These are phyloP conservation scores for Datura wrightii DNA, from an alignment of 257 asterid species.

Conservation along the genomic window DNA sequence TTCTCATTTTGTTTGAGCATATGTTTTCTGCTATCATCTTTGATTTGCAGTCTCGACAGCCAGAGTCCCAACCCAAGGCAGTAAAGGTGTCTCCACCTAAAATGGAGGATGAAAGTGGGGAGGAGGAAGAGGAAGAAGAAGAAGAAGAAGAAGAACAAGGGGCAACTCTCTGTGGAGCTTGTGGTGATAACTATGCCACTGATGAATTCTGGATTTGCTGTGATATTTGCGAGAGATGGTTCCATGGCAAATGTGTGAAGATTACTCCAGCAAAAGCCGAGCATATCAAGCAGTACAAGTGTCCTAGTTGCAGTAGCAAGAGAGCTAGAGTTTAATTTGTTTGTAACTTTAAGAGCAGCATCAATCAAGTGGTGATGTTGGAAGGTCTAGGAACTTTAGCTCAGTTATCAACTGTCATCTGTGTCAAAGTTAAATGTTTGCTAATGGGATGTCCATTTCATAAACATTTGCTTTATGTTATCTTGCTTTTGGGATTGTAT, in stretches of 20 bases:
- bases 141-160: slow-evolving; percentile 63
- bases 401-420: slow-evolving; percentile 20
- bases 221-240: slow-evolving; percentile 31
- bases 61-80: slow-evolving; percentile 46
- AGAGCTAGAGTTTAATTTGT: slow-evolving; percentile 29
- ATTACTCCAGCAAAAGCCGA: slow-evolving; percentile 32
- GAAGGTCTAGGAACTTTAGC: slow-evolving; percentile 38
- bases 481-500: slow-evolving; percentile 34
- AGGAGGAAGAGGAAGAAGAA: slow-evolving; percentile 45
- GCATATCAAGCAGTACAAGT: slow-evolving; percentile 31
- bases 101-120: slow-evolving; percentile 55
- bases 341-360: neutral
- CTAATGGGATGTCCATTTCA: slow-evolving; percentile 38
- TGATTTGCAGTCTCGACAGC: slow-evolving; percentile 44
- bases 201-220: slow-evolving; percentile 51
- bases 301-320: slow-evolving; percentile 32
- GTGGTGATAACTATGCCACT: slow-evolving; percentile 54
- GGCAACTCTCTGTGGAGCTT: slow-evolving; percentile 63
- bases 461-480: slow-evolving; percentile 32
- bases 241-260: slow-evolving; percentile 32
- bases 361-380: slow-evolving; percentile 20
- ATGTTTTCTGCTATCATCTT: neutral
- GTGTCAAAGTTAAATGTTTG: slow-evolving; percentile 43
- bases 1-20: neutral
- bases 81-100: slow-evolving; percentile 45